A percentile compares a stretch with the other conserved stretches of the same genome.
Evolutionary conservation across 306 rosid genomes (phyloP).

Genomic region (Citrullus colocynthis): DNA sequence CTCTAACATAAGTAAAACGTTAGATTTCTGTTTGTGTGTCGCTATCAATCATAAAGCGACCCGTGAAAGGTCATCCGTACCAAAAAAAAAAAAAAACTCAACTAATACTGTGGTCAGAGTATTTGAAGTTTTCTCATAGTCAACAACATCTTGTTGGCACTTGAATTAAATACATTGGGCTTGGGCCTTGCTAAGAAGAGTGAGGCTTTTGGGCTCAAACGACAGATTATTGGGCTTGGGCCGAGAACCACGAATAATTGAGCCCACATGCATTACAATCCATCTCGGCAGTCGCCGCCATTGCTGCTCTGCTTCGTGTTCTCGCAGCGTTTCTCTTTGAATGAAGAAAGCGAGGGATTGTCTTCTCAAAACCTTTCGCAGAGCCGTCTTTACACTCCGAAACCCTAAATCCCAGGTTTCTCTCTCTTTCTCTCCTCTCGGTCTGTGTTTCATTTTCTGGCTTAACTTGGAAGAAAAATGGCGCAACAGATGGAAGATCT

Average conservation of each 20-base stretch:
- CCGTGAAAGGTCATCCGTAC: too few relatives aligned
- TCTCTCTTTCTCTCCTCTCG: not conserved
- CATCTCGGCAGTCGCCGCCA: not conserved
- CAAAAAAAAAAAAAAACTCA: too few relatives aligned
- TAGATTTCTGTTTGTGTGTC: too few relatives aligned
- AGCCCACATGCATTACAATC: not conserved
- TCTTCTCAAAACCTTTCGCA: constrained; percentile 16
- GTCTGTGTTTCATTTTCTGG: not conserved
- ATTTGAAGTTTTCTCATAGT: too few relatives aligned
- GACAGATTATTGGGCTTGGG: not conserved
- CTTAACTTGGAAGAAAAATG: not conserved
- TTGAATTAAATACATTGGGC: too few relatives aligned
- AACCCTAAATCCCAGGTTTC: constrained; percentile 11
- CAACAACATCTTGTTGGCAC: too few relatives aligned
- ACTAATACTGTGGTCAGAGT: too few relatives aligned
- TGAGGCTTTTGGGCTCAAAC: not conserved
- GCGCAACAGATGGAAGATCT: constrained; percentile 29
- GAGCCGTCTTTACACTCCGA: constrained; percentile 14
- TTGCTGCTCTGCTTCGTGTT: not conserved
- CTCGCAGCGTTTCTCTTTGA: constrained; percentile 20
- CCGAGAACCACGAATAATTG: not conserved
- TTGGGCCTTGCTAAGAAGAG: too few relatives aligned
- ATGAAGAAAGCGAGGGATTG: constrained; percentile 70
- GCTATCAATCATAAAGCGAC: too few relatives aligned
- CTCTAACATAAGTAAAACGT: too few relatives aligned